Evolutionary conservation across 1,284 basidiomycete genomes (phyloP).

Genomic region (Melanopsichium pennsylvanicum): DNA sequence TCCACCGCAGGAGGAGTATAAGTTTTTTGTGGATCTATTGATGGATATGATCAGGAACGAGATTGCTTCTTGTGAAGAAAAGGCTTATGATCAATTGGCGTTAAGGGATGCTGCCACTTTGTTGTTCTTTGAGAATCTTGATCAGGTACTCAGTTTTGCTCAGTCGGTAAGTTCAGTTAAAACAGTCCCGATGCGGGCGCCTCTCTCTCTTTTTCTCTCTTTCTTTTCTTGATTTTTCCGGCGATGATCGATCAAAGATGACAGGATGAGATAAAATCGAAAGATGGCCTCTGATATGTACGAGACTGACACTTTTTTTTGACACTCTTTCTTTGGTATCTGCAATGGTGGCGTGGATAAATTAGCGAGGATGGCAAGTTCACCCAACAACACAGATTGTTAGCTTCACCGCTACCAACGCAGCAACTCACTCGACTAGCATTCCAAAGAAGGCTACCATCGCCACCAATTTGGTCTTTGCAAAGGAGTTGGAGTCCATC

Average conservation of each 20-base stretch:
- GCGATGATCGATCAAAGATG: neutral
- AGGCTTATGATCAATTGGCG: conserved; percentile 85
- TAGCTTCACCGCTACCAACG: conserved; percentile 51
- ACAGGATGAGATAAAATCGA: too few relatives aligned
- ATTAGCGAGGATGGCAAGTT: conserved; percentile 66
- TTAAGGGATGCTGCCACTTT: conserved; percentile 86
- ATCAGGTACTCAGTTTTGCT: conserved; percentile 80
- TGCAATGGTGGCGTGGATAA: too few relatives aligned
- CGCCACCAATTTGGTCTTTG: conserved; percentile 60
- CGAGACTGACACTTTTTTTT: too few relatives aligned
- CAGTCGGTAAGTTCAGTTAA: conserved; percentile 70
- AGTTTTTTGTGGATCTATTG: conserved; percentile 85
- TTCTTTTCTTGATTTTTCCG: neutral
- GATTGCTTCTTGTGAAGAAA: conserved; percentile 90
- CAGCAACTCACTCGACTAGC: conserved; percentile 3
- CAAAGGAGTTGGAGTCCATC: conserved; percentile 65
- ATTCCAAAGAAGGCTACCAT: conserved; percentile 63
- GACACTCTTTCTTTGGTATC: too few relatives aligned
- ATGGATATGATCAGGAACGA: conserved; percentile 94
- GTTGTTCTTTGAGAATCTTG: conserved; percentile 82
- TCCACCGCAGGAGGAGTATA: conserved; percentile 77
- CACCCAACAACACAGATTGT: conserved; percentile 65
- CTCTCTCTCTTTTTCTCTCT: neutral
- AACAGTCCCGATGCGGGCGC: too few relatives aligned
- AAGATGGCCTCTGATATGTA: too few relatives aligned